Evolutionary conservation across 331 rosid species (phyloP).

Genomic region (Quercus tomentella): DNA sequence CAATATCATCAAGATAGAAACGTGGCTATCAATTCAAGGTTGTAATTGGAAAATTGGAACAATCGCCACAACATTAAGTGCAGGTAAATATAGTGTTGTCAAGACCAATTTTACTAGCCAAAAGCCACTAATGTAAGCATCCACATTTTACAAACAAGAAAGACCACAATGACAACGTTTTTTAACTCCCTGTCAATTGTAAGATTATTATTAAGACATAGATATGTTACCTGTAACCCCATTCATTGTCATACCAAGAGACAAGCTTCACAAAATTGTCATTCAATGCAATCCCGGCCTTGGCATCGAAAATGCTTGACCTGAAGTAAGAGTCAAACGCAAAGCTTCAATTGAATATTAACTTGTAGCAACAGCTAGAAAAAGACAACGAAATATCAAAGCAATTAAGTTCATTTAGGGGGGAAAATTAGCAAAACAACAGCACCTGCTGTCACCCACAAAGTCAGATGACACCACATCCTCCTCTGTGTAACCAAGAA

Average conservation of each 20-base stretch:
- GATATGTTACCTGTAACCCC: slow-evolving; percentile 65
- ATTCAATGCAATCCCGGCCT: slow-evolving; percentile 76
- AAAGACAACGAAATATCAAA: background rate
- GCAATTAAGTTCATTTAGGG: background rate
- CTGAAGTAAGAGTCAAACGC: slow-evolving; percentile 26
- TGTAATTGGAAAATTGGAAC: too few species aligned
- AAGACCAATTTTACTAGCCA: background rate
- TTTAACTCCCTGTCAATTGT: background rate
- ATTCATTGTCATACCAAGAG: slow-evolving; percentile 76
- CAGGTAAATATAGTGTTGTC: too few species aligned
- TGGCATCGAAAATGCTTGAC: slow-evolving; percentile 77
- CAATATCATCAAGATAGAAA: too few species aligned
- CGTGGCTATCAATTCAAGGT: too few species aligned
- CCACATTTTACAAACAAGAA: background rate
- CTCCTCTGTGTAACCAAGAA: slow-evolving; percentile 72
- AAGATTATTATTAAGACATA: background rate
- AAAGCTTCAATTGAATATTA: background rate
- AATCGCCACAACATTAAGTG: too few species aligned
- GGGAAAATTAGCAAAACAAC: background rate
- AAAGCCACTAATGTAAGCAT: background rate
- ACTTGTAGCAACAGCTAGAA: background rate
- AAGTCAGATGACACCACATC: slow-evolving; percentile 80
- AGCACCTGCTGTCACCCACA: slow-evolving; percentile 63
- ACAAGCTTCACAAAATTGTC: slow-evolving; percentile 69
- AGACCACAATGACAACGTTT: background rate